These are phyloP conservation scores for Chlorella variabilis DNA, from an alignment of 163 green algal species.

Conservation along the genomic window DNA sequence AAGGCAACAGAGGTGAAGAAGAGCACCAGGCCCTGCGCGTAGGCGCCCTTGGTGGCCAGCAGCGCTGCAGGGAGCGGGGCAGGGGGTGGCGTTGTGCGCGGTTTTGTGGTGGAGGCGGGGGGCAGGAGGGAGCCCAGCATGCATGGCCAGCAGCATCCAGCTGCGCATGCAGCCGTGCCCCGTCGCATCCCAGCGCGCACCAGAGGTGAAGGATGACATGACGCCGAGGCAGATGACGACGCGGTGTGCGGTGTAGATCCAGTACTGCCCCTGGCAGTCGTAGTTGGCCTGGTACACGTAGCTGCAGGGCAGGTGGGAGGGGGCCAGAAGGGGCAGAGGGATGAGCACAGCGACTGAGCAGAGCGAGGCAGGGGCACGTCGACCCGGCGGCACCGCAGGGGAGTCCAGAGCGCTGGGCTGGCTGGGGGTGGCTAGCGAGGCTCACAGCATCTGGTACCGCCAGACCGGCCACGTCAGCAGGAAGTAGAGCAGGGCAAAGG, in stretches of 20 bases:
- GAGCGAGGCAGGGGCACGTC: too few relatives aligned
- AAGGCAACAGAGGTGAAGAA: slow-evolving; percentile 47
- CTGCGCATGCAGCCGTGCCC: neutral
- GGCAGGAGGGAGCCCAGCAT: neutral
- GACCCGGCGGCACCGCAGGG: too few relatives aligned
- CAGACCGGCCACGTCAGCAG: slow-evolving; percentile 62
- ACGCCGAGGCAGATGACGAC: slow-evolving; percentile 41
- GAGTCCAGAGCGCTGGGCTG: too few relatives aligned
- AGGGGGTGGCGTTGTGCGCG: neutral
- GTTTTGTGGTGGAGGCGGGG: neutral
- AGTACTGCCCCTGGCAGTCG: slow-evolving; percentile 42
- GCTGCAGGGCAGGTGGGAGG: slow-evolving; percentile 37
- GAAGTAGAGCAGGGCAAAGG: slow-evolving; percentile 75
- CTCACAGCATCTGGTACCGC: slow-evolving; percentile 70
- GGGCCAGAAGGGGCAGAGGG: too few relatives aligned
- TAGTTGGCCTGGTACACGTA: slow-evolving; percentile 48
- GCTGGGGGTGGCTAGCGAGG: too few relatives aligned
- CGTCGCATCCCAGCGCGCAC: neutral
- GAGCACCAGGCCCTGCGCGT: slow-evolving; percentile 51
- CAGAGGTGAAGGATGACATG: slow-evolving; percentile 38
- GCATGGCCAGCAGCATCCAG: too few relatives aligned
- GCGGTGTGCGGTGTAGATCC: slow-evolving; percentile 39
- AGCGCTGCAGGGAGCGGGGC: slow-evolving; percentile 18
- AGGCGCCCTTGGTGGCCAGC: slow-evolving; percentile 56
- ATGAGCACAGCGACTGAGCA: too few relatives aligned